Evolutionary conservation across 192 early-diverging fungal genomes (phyloP), one percentile per base, ranked within the genome.

Genomic region (Coemansia sp.): DNA sequence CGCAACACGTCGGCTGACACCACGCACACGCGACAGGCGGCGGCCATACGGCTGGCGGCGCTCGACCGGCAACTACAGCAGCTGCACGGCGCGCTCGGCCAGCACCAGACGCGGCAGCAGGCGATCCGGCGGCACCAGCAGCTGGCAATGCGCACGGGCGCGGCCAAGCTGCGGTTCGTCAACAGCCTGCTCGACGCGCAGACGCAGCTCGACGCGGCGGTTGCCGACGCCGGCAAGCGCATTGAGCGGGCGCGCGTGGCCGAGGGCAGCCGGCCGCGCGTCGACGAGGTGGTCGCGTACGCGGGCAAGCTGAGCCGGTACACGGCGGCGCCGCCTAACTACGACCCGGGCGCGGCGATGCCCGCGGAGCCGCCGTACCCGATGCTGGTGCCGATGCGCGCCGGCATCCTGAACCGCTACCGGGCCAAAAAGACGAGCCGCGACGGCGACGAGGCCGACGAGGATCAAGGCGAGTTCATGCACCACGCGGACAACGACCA

Each of bases 271-370:
- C 22, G 42, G 27, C 67, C 67, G 19, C 26, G 32, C 15, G 62
- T 70, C 0, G 21, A 31, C 0, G 78, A 80, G 49, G 59, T 80
- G n/a, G 62, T 80, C 25, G 67, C 67, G 48, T 76, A 76, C 32
- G 73, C 78, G n/a, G 73, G 56, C 34, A 70, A 67, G 46, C 55
- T 80, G 32, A 75, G 78, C 59, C 66, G 56, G 50, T 80, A 55
- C 34, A 76, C 78, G 7, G 54, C 53, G 14, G 78, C 78, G 6
- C 78, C 78, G 41, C 78, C 78, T 8, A 80, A 80, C 52, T 80
- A 67, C 31, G 63, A 76, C 14, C 72, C 78, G 0, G 66, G 53
- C 15, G 62, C 32, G 3, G 28, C 15, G 15, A 45, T 68, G 21
- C 73, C 68, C 3, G 55, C 68, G 0, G 78, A 80, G 31, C 67